Evolutionary conservation across 2,329 filamentous ascomycete genomes (phyloP).

Genomic region (Colletotrichum sp.): DNA sequence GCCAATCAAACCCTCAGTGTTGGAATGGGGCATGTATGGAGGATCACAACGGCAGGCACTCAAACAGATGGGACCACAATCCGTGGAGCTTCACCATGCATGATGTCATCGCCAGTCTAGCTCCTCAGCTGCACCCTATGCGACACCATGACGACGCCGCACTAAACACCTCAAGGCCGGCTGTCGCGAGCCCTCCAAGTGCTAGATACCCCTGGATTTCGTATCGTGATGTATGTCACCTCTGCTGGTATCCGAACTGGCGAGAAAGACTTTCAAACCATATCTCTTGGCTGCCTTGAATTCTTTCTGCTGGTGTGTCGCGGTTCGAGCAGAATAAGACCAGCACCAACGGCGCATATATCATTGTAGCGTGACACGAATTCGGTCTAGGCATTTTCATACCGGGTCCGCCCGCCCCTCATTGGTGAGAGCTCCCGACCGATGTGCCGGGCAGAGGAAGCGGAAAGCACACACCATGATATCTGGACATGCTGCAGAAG

Average conservation of each 20-base stretch:
- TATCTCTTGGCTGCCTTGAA: background rate
- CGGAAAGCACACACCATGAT: background rate
- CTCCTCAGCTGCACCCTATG: background rate
- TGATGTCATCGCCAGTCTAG: background rate
- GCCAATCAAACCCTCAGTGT: background rate
- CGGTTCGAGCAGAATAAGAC: background rate
- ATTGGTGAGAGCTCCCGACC: background rate
- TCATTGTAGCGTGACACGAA: background rate
- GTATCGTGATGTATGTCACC: background rate
- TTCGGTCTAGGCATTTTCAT: background rate
- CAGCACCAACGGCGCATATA: background rate
- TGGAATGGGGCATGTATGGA: background rate
- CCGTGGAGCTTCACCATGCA: background rate
- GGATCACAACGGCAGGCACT: background rate
- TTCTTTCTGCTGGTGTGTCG: background rate
- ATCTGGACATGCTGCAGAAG: background rate
- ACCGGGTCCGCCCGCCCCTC: background rate
- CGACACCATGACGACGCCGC: background rate
- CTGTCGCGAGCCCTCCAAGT: background rate
- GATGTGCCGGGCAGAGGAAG: background rate
- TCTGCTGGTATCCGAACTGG: background rate
- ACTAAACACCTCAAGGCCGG: background rate
- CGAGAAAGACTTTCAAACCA: background rate
- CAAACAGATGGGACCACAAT: background rate
- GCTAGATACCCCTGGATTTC: background rate